These are phyloP conservation scores for Neurospora crassa DNA, from an alignment of 2,329 filamentous ascomycete genomes.

Conservation along the genomic window DNA sequence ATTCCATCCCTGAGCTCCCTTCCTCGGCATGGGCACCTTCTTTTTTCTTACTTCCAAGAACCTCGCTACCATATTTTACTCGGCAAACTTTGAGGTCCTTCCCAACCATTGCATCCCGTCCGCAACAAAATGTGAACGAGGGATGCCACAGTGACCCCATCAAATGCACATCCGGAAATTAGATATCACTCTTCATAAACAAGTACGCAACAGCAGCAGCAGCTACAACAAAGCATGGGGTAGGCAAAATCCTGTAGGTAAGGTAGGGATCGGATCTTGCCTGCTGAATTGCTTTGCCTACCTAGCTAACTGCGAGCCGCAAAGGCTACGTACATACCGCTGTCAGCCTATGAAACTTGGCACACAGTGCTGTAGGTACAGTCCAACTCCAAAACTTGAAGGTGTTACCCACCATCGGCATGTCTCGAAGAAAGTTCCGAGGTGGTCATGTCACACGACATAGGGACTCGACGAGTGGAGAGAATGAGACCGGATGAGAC, in stretches of 20 bases:
- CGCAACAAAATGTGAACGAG: background rate
- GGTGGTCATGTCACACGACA: background rate
- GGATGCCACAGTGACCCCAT: background rate
- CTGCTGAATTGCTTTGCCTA: background rate
- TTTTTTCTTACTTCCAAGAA: background rate
- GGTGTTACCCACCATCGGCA: background rate
- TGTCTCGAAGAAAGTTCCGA: background rate
- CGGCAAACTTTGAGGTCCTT: background rate
- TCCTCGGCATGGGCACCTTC: background rate
- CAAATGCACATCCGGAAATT: background rate
- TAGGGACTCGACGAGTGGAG: background rate
- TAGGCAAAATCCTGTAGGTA: background rate
- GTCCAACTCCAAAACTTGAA: background rate
- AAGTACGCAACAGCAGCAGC: background rate
- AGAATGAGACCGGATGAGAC: background rate
- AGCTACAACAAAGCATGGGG: background rate
- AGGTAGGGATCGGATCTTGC: background rate
- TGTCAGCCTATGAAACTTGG: background rate
- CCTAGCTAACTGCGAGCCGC: background rate
- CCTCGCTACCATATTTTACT: background rate
- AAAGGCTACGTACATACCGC: background rate
- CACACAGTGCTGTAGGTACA: background rate
- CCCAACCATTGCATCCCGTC: background rate
- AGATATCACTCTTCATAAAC: background rate
- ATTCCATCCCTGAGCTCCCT: background rate